These are phyloP conservation scores for Cryphonectria nitschkei DNA, from an alignment of 2,329 filamentous ascomycete species.

Conservation along the genomic window DNA sequence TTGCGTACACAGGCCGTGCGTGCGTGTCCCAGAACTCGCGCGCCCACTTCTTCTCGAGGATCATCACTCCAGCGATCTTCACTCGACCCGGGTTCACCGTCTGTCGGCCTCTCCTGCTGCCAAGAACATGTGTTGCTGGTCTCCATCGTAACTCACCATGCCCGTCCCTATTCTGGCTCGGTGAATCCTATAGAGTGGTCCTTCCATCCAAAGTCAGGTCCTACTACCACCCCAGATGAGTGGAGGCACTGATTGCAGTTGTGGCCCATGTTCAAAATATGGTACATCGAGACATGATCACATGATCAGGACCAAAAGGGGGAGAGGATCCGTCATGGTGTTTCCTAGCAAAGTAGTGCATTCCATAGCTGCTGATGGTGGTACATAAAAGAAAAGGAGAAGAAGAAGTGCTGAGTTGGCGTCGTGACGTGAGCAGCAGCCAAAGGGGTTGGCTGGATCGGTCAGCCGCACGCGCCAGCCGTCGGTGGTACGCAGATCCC, in stretches of 20 bases:
- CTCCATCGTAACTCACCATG: neutral
- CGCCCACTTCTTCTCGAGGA: neutral
- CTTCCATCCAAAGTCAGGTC: neutral
- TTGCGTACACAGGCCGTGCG: too few relatives aligned
- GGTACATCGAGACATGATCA: neutral
- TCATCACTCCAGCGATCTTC: neutral
- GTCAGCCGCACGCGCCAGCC: slow-evolving; percentile 8
- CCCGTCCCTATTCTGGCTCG: neutral
- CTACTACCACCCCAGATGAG: neutral
- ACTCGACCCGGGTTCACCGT: neutral
- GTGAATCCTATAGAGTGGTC: neutral
- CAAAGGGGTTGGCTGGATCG: neutral
- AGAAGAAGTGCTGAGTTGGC: neutral
- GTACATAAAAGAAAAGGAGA: neutral
- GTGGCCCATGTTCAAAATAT: neutral
- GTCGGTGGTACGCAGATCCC: slow-evolving; percentile 8
- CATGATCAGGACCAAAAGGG: neutral
- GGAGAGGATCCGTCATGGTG: too few relatives aligned
- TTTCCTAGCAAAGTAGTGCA: neutral
- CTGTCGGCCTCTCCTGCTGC: slow-evolving; percentile 2
- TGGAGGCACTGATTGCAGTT: neutral
- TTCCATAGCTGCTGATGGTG: neutral
- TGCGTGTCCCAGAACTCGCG: neutral
- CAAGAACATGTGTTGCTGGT: neutral
- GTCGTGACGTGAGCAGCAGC: neutral